Evolutionary conservation across 345 rosid genomes (phyloP), one percentile per base, ranked within the genome.

Genomic region (Draba incana): DNA sequence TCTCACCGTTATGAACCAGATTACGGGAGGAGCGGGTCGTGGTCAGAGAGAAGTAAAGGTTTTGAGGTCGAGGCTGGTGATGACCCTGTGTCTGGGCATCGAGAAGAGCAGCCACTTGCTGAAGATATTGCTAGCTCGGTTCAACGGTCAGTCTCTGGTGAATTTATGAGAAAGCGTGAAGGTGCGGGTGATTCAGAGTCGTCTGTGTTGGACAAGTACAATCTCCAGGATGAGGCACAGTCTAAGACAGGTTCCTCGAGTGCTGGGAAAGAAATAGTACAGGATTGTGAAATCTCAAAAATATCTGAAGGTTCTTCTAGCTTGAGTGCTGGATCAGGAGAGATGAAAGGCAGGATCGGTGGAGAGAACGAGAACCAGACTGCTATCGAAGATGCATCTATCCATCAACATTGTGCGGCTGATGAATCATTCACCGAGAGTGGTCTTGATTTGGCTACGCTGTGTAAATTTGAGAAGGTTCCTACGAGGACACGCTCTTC

Each of bases 401-500:
- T 57, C 60, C 65, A 56, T 23, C 75, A 75, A 23, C 64, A 48
- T 7, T 41, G 66, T 57, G 56, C 6, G 35, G 83, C 69, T 56
- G 79, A 57, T 57, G 82, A 82, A 54, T 28, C 77, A 48, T 79
- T 66, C 3, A 66, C 75, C 68, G 81, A 84, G 71, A 78, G 68
- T 61, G 75, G 57, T 53, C 48, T 81, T 78, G 90, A 82, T 82
- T 83, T 94, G 74, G 82, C 84, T 23, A 64, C 82, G 24, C 76
- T 86, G 31, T 85, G 99, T 77, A 94, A 84, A 63, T 86, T 94
- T 58, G 81, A 81, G 61, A 94, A 94, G 73, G 82, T 94, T 60
- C 95, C 96, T 48, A 94, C 96, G 11, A 94, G 77, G 81, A 88
- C 77, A 3, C 96, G 98, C 45, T 87, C 99, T 59, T 83, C 96